Conservation (phyloP, 2,329 filamentous ascomycete genomes). For the Fusarium succisae region DNA sequence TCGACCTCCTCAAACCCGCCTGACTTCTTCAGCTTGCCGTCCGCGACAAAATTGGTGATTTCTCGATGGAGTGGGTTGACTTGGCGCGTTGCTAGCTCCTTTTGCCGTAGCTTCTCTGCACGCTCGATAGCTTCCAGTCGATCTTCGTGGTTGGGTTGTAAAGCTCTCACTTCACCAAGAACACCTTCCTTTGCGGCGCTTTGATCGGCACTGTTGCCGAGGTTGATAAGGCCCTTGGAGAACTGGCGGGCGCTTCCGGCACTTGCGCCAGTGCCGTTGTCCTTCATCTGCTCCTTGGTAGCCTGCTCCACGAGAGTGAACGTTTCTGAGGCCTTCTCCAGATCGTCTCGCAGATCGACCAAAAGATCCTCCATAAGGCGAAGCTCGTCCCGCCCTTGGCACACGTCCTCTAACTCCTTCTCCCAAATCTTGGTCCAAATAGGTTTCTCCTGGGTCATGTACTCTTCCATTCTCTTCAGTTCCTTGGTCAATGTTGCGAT, state of each 20-base stretch:
- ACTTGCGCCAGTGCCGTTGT: constrained; percentile 63
- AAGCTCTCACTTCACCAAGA: constrained; percentile 88
- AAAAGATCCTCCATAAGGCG: constrained; percentile 96
- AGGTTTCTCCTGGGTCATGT: constrained; percentile 89
- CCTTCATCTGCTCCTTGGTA: constrained; percentile 96
- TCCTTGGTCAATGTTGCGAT: constrained; percentile 83
- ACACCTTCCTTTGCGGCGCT: constrained; percentile 88
- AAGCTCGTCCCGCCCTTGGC: constrained; percentile 92
- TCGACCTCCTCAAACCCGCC: constrained; percentile 96
- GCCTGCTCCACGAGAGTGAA: constrained; percentile 96
- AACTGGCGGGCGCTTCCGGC: constrained; percentile 64
- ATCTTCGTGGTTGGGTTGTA: constrained; percentile 94
- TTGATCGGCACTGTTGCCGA: constrained; percentile 71
- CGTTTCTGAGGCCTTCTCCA: constrained; percentile 93
- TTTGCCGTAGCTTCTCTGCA: constrained; percentile 90
- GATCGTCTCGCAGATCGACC: constrained; percentile 89
- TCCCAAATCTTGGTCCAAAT: constrained; percentile 99
- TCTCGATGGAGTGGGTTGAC: constrained; percentile 86
- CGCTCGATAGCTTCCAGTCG: constrained; percentile 95
- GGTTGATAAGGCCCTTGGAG: constrained; percentile 62
- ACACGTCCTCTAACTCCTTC: constrained; percentile 94
- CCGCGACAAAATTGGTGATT: constrained; percentile 83
- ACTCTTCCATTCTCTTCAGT: constrained; percentile 93
- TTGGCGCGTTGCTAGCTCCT: constrained; percentile 81
- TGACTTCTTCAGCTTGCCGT: constrained; percentile 94